Conservation (phyloP, 2,329 filamentous ascomycete genomes). For the Fusarium bactridioides region DNA sequence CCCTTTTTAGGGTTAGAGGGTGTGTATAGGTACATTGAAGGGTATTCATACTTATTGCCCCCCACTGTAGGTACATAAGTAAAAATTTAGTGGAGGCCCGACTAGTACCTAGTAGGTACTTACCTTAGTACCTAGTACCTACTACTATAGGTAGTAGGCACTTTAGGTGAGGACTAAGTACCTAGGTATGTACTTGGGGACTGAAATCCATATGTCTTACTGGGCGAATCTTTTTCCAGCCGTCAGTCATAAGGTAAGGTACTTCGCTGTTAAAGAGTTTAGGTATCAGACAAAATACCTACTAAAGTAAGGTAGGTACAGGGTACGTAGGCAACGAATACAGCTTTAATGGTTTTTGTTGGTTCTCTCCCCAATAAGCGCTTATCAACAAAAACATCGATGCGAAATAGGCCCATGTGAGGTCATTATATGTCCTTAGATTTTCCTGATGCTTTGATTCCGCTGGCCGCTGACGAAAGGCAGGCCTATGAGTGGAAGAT, state of each 20-base stretch:
- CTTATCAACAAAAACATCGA: not conserved
- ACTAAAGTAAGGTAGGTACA: too few relatives aligned
- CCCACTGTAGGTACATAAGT: too few relatives aligned
- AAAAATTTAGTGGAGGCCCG: not conserved
- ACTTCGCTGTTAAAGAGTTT: not conserved
- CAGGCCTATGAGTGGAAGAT: slow-evolving; percentile 30
- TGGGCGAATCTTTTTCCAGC: not conserved
- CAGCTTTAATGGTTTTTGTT: not conserved
- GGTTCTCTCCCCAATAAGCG: not conserved
- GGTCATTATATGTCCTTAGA: not conserved
- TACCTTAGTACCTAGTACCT: too few relatives aligned
- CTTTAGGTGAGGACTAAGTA: too few relatives aligned
- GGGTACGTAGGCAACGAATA: not conserved
- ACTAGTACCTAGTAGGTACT: too few relatives aligned
- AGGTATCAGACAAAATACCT: not conserved
- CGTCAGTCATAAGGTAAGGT: not conserved
- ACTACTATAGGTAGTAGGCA: too few relatives aligned
- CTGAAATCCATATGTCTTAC: not conserved
- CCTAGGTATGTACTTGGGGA: too few relatives aligned
- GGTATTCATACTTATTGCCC: too few relatives aligned
- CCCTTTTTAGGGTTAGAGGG: too few relatives aligned
- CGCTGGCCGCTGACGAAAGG: slow-evolving; percentile 33
- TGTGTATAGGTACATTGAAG: too few relatives aligned
- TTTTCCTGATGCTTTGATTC: not conserved
- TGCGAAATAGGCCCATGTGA: not conserved